A percentile compares a stretch with the other conserved stretches of the same genome.
Conservation (phyloP, 139 green algal species). For the Chlorella sp. region DNA sequence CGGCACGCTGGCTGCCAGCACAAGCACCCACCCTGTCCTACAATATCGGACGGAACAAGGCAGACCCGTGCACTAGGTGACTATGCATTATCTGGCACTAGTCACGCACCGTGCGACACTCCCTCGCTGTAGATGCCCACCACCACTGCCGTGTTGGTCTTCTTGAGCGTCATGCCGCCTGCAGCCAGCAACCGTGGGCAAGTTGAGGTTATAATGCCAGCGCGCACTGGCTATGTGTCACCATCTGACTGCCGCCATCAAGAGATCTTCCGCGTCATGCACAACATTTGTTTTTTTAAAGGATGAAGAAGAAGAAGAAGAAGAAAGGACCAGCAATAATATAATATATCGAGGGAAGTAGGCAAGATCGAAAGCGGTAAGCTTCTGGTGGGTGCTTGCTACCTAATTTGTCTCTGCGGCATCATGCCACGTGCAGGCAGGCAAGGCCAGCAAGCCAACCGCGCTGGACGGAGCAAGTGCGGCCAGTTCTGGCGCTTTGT, state of each 20-base stretch:
- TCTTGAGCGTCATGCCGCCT: constrained; percentile 76
- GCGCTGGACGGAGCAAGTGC: background rate
- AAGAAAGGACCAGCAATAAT: background rate
- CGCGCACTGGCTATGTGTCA: background rate
- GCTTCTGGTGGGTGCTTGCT: too few species aligned
- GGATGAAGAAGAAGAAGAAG: background rate
- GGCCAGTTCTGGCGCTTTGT: background rate
- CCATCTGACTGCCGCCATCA: background rate
- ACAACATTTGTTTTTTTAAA: too few species aligned
- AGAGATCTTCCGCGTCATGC: background rate
- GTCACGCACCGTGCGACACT: constrained; percentile 52
- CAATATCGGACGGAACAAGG: background rate
- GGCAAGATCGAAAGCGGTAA: too few species aligned
- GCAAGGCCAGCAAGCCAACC: too few species aligned
- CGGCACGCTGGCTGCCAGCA: background rate
- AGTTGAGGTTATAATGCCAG: background rate
- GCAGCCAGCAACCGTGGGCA: background rate
- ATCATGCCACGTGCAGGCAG: too few species aligned
- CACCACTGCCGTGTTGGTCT: constrained; percentile 75
- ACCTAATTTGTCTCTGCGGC: too few species aligned
- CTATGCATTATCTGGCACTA: background rate
- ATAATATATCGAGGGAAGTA: too few species aligned
- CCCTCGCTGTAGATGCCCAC: constrained; percentile 77
- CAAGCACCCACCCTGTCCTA: background rate
- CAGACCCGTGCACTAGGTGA: background rate